Percentiles rank a stretch among this genome's conserved stretches.
These are phyloP conservation scores for Suhomyces panamericanus DNA, from an alignment of 1,139 yeast species.

Conservation along the genomic window DNA sequence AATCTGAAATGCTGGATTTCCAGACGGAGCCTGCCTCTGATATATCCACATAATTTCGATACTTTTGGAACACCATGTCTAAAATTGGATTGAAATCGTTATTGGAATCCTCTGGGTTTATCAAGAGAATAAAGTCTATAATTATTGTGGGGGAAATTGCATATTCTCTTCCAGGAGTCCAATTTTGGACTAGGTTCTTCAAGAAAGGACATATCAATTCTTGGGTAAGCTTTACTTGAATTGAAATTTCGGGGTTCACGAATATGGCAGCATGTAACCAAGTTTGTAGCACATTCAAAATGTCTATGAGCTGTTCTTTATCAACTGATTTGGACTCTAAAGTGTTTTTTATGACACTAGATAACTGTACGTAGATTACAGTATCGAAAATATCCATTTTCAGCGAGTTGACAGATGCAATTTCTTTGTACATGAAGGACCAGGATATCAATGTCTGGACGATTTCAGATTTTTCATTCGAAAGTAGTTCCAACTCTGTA, in stretches of 20 bases:
- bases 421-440: constrained; percentile 18
- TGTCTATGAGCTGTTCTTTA: constrained; percentile 9
- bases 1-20: constrained; percentile 6
- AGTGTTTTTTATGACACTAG: constrained; percentile 1
- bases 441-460: constrained; percentile 17
- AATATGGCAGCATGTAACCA: constrained; percentile 21
- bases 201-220: constrained; percentile 23
- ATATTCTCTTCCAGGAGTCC: constrained; percentile 17
- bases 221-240: constrained; percentile 17
- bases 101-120: constrained; percentile 18
- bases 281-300: constrained; percentile 15
- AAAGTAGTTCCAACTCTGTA: constrained; percentile 6
- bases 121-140: constrained; percentile 22
- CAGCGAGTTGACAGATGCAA: constrained; percentile 4
- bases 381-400: constrained; percentile 15
- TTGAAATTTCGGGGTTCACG: constrained; percentile 15
- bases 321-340: constrained; percentile 3
- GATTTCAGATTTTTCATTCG: constrained; percentile 7
- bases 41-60: constrained; percentile 15
- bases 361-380: constrained; percentile 11
- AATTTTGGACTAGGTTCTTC: constrained; percentile 12
- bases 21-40: constrained; percentile 20
- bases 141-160: constrained; percentile 13
- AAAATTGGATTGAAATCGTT: constrained; percentile 15
- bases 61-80: constrained; percentile 15